Evolutionary conservation across 257 asterid genomes (phyloP).

Genomic region (Solanum arcanum): DNA sequence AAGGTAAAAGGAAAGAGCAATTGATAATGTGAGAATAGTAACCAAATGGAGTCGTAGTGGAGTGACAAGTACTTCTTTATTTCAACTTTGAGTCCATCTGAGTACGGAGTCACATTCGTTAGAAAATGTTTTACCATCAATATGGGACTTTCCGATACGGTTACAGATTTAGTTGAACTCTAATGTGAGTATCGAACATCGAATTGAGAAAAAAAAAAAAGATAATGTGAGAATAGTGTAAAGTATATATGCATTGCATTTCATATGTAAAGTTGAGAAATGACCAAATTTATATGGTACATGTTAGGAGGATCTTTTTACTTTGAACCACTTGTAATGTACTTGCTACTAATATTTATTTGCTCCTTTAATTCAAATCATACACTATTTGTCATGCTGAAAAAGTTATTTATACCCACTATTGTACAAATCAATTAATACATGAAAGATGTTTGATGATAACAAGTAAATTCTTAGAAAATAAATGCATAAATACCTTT

Average conservation of each 20-base stretch:
- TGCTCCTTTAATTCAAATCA: not conserved
- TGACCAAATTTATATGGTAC: not conserved
- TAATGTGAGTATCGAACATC: rapidly evolving
- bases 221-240: not conserved
- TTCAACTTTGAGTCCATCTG: rapidly evolving
- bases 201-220: not conserved
- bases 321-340: not conserved
- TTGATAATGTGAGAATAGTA: not conserved
- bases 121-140: not conserved
- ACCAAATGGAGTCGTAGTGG: not conserved
- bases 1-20: not conserved
- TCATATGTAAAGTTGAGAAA: not conserved
- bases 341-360: not conserved
- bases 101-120: rapidly evolving
- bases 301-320: not conserved
- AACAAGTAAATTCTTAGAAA: not conserved
- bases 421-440: not conserved
- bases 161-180: not conserved
- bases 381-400: not conserved
- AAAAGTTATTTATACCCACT: not conserved
- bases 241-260: not conserved
- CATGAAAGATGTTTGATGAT: not conserved
- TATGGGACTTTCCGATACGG: rapidly evolving
- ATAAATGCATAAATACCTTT: not conserved
- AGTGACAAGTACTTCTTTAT: no score